Conservation (phyloP, 495 filamentous ascomycete genomes). For the Aspergillus cristatus region DNA sequence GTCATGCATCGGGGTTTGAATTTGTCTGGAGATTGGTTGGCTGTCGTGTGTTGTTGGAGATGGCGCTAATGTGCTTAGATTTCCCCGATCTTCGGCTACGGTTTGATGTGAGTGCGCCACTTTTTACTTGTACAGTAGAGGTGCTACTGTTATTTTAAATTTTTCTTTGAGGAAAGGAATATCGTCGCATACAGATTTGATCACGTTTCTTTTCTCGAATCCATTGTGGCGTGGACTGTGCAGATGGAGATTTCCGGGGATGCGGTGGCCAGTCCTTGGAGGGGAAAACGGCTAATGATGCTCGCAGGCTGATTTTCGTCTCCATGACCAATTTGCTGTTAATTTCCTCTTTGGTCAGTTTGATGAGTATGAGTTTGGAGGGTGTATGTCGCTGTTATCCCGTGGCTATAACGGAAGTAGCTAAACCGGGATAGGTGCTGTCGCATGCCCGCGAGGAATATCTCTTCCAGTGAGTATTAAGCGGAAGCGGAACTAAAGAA, state of each 20-base stretch:
- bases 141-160: no score
- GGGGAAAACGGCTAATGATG: neutral
- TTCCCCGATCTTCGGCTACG: conserved; percentile 38
- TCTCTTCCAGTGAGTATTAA: conserved; percentile 61
- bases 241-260: conserved; percentile 8
- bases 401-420: no score
- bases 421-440: conserved; percentile 40
- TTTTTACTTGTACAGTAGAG: no score
- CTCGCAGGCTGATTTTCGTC: conserved; percentile 59
- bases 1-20: conserved; percentile 24
- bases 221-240: no score
- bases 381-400: conserved; percentile 68
- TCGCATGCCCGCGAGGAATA: conserved; percentile 63
- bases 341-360: conserved; percentile 84
- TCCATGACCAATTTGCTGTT: conserved; percentile 82
- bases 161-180: no score
- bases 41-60: conserved; percentile 30
- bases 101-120: conserved; percentile 33
- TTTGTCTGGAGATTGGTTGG: conserved; percentile 29
- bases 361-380: conserved; percentile 82
- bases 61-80: conserved; percentile 35
- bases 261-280: no score
- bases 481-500: no score
- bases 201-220: conserved; percentile 33
- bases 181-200: conserved; percentile 19